These are phyloP conservation scores for Limtongia smithiae DNA, from an alignment of 805 yeast genomes.

Conservation along the genomic window DNA sequence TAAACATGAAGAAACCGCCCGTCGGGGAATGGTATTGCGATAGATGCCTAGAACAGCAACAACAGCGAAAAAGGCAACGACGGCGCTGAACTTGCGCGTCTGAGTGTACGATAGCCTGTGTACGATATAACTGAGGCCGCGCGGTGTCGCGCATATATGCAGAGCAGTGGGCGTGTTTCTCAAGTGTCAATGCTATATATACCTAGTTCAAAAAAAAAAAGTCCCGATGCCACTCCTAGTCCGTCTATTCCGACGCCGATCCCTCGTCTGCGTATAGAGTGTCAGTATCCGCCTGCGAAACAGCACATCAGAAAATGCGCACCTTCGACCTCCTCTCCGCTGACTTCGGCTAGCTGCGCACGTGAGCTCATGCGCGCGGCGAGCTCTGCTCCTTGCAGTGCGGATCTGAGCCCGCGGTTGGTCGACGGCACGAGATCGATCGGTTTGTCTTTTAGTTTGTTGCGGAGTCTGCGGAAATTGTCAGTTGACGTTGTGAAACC, in stretches of 20 bases:
- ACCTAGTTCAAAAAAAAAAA: not conserved
- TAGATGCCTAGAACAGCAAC: conserved; percentile 45
- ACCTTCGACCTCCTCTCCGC: conserved; percentile 27
- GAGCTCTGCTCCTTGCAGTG: conserved; percentile 78
- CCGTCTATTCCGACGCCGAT: conserved; percentile 26
- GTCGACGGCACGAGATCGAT: conserved; percentile 59
- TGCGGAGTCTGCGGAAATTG: conserved; percentile 40
- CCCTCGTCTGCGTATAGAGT: conserved; percentile 14
- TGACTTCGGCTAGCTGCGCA: conserved; percentile 12
- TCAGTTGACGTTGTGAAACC: not conserved
- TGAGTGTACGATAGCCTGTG: too few relatives aligned
- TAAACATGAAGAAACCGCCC: conserved; percentile 81
- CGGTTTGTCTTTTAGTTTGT: conserved; percentile 67
- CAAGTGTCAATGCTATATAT: not conserved
- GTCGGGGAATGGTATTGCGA: conserved; percentile 82
- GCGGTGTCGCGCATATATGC: too few relatives aligned
- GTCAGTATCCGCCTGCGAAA: not conserved
- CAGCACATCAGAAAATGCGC: not conserved
- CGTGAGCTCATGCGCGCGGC: conserved; percentile 43
- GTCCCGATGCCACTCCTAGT: not conserved
- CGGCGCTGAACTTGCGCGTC: too few relatives aligned
- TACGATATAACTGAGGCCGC: too few relatives aligned
- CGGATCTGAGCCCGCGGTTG: conserved; percentile 54
- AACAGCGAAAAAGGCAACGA: too few relatives aligned
- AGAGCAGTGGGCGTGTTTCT: not conserved